phyloP scores from a whole-genome alignment of 108 stramenopile genomes.

The Schizochytrium sp. region DNA sequence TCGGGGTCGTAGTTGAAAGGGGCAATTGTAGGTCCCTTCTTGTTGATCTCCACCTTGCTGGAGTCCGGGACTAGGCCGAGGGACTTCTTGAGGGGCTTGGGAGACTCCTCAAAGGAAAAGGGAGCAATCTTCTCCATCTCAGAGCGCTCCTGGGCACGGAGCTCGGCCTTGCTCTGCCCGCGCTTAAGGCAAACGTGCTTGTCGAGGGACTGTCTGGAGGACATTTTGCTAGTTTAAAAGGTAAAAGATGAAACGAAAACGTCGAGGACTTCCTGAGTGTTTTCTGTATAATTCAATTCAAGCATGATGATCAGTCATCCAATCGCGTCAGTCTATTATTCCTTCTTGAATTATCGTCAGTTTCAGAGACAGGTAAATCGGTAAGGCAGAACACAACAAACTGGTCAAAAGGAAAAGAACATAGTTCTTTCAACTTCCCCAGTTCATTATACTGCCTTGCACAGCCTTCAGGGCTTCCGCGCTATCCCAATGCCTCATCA shows the following conservation, averaged over 20 bases:
- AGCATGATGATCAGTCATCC: not conserved
- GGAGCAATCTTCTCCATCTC: constrained; percentile 60
- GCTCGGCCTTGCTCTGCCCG: constrained; percentile 37
- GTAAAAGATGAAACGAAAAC: not conserved
- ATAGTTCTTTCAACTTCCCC: too few species aligned
- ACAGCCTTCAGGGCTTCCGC: too few species aligned
- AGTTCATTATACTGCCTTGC: too few species aligned
- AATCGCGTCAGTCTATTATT: not conserved
- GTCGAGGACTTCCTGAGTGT: not conserved
- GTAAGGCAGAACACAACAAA: too few species aligned
- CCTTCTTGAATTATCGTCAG: too few species aligned
- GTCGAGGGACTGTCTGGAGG: not conserved
- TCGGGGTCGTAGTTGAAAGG: constrained; percentile 49
- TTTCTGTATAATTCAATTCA: not conserved
- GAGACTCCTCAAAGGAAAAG: constrained; percentile 33
- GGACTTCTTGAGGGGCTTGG: constrained; percentile 57
- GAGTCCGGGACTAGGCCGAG: constrained; percentile 43
- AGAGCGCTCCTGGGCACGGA: not conserved
- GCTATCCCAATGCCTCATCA: too few species aligned
- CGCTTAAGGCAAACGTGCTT: constrained; percentile 60
- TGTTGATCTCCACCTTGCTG: constrained; percentile 48
- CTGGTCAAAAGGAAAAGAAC: too few species aligned
- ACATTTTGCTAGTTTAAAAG: not conserved
- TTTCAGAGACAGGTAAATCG: too few species aligned
- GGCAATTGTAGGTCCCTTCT: constrained; percentile 32